Base-by-base conservation (phyloP, 2,329 filamentous ascomycete genomes). In the Fonsecaea pugnacius region DNA sequence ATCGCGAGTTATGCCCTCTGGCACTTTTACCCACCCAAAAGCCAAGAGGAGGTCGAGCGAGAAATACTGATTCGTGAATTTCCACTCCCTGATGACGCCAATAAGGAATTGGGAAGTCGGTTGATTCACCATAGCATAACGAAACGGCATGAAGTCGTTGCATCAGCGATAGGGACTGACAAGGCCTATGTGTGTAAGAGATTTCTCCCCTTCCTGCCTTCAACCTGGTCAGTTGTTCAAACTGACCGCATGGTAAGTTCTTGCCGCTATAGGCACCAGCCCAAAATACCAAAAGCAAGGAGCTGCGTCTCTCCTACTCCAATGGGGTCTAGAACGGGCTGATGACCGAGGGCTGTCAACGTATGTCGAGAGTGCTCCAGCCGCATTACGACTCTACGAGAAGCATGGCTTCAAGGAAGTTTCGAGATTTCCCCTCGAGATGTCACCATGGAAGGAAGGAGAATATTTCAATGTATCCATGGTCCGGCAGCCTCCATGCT, bases 141-240 rank as follows among this genome's bases (percentile, higher is more conserved):
- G 57, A 69, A 68, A 58, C 52, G 63, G 12, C 63, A 70, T 53
- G 61, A 70, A 60, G 65, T 69, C 50, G 63, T 67, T 5, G 60
- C 58, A n/a, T 38, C 60, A 4, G 30, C 24, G 12, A 48, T 69
- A 27, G 65, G 67, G 16, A 32, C 48, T 12, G 54, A 56, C 14
- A 33, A 43, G 38, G 60, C 67, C 10, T 67, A 67, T 60, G 67
- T 48, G 7, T 69, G 65, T 69, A 59, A 62, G 63, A 2, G 14
- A 5, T 9, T 63, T 40, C 14, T 40, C 14, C 36, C n/a, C 2
- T 18, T 3, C 21, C 14, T 38, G 12, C 18, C 43, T 50, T n/a
- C 27, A 3, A 24, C 3, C 9, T 9, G 9, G 43, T 3, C 18
- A 24, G 12, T 33, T 18, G 10, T 33, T 32, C 27, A 16, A 21